Evolutionary conservation across 257 asterid species (phyloP).

Genomic region (Sherardia arvensis): DNA sequence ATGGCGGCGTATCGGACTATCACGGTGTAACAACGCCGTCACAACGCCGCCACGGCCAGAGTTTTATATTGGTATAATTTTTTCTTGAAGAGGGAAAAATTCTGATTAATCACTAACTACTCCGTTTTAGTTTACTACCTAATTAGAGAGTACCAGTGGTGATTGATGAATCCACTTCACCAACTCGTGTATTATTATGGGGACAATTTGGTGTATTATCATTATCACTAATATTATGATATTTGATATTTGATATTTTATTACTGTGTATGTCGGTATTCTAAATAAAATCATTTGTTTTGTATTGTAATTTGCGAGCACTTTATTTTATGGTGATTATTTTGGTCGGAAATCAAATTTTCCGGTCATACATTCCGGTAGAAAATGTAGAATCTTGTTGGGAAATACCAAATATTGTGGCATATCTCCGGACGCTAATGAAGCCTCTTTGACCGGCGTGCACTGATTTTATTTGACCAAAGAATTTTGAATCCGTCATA

Average conservation of each 20-base stretch:
- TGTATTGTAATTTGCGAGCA: neutral
- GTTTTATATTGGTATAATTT: neutral
- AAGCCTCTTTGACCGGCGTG: neutral
- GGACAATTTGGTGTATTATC: constrained; percentile 11
- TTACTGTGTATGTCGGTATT: constrained; percentile 10
- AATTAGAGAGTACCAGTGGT: neutral
- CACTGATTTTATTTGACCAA: too few relatives aligned
- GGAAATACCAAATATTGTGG: neutral
- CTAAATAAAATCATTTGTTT: constrained; percentile 11
- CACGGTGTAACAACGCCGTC: too few relatives aligned
- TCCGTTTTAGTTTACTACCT: neutral
- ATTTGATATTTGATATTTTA: neutral
- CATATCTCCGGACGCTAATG: neutral
- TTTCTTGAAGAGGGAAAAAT: neutral
- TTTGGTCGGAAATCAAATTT: neutral
- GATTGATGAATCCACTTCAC: constrained; percentile 16
- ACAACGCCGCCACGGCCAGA: neutral
- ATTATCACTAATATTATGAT: neutral
- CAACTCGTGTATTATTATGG: constrained; percentile 21
- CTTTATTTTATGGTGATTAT: neutral
- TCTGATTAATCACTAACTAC: constrained; percentile 4
- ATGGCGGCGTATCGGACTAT: too few relatives aligned
- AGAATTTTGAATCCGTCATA: too few relatives aligned
- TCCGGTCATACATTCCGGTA: neutral
- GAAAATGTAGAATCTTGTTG: neutral